phyloP scores from a whole-genome alignment of 768 basidiomycete species.

The Rickenella mellea region DNA sequence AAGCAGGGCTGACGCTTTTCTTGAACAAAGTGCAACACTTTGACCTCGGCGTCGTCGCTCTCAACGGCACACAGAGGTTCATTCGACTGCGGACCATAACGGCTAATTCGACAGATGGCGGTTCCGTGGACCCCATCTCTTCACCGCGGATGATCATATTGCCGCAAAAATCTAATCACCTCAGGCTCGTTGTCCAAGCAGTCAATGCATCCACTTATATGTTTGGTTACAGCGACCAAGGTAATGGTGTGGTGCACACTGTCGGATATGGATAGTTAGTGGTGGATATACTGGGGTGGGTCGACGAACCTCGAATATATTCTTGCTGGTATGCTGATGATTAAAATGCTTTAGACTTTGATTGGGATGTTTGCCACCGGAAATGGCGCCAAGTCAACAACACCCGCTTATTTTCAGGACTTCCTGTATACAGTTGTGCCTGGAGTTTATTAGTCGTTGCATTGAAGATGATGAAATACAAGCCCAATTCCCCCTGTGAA shows the following conservation, averaged over 20 bases:
- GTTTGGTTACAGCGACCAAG: too few relatives aligned
- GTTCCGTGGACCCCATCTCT: constrained; percentile 7
- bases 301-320: not conserved
- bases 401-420: constrained; percentile 7
- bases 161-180: not conserved
- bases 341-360: constrained; percentile 4
- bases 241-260: too few relatives aligned
- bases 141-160: constrained; percentile 6
- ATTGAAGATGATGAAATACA: too few relatives aligned
- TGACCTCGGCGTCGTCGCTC: constrained; percentile 10
- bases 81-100: constrained; percentile 9
- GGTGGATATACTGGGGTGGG: constrained; percentile 8
- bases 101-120: constrained; percentile 6
- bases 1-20: constrained; percentile 23
- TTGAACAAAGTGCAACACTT: constrained; percentile 17
- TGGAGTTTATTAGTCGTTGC: not conserved
- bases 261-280: too few relatives aligned
- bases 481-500: too few relatives aligned
- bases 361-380: constrained; percentile 13
- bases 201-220: constrained; percentile 9
- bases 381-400: constrained; percentile 4
- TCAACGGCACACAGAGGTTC: constrained; percentile 2
- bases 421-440: constrained; percentile 1
- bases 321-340: not conserved
- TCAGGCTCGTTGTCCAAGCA: constrained; percentile 8